Conservation (phyloP, 2,329 filamentous ascomycete genomes). For the Ophiosphaerella korrae region DNA sequence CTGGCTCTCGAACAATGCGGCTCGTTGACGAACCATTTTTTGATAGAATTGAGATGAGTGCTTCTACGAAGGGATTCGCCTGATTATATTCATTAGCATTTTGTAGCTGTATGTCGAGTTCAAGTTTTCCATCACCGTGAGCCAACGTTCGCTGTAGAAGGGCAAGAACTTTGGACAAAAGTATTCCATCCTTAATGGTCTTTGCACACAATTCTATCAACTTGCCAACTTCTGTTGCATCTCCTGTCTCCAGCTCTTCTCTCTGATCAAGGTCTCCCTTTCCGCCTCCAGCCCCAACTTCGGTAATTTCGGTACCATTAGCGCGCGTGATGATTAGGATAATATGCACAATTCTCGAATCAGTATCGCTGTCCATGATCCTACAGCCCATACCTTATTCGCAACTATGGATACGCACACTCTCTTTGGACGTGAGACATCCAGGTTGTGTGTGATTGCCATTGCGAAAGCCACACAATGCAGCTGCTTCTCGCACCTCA, state of each 20-base stretch:
- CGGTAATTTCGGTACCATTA: constrained; percentile 68
- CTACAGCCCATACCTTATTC: constrained; percentile 72
- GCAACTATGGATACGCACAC: constrained; percentile 80
- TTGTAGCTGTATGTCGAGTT: constrained; percentile 34
- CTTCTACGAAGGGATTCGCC: constrained; percentile 34
- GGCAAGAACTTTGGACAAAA: constrained; percentile 42
- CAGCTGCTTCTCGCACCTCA: constrained; percentile 63
- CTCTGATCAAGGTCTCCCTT: constrained; percentile 73
- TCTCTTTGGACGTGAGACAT: constrained; percentile 69
- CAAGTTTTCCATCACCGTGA: constrained; percentile 24
- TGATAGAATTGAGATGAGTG: constrained; percentile 39
- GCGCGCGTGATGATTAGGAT: constrained; percentile 75
- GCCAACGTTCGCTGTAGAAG: constrained; percentile 37
- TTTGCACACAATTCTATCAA: constrained; percentile 58
- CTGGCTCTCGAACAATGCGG: background rate
- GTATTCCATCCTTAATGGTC: constrained; percentile 43
- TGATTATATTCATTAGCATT: constrained; percentile 26
- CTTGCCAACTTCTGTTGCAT: constrained; percentile 54
- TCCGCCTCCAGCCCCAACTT: constrained; percentile 79
- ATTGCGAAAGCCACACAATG: constrained; percentile 73
- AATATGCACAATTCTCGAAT: constrained; percentile 69
- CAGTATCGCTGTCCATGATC: constrained; percentile 53
- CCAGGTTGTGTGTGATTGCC: constrained; percentile 74
- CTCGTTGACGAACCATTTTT: constrained; percentile 12
- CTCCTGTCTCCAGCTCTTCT: constrained; percentile 67